Percentiles rank a stretch among this genome's conserved stretches.
Conservation (phyloP, 441 rosid genomes). For the Francoa sonchifolia region DNA sequence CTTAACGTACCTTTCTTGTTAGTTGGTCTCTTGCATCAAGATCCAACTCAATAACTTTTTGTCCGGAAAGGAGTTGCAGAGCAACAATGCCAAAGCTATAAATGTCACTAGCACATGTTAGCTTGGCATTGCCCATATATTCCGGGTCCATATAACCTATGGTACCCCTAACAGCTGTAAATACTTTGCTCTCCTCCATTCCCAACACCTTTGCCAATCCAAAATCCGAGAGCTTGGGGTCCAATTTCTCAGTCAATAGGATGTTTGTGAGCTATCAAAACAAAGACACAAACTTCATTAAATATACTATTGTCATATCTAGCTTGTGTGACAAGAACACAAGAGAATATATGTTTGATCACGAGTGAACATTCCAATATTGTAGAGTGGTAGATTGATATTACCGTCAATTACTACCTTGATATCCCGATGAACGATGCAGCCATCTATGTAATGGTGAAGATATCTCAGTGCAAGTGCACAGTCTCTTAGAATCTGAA, state of each 20-base stretch:
- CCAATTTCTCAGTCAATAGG: constrained; percentile 43
- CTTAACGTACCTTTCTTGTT: constrained; percentile 36
- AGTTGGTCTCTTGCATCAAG: constrained; percentile 59
- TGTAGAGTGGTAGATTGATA: no score
- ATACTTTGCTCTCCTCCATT: constrained; percentile 56
- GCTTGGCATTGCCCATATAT: constrained; percentile 55
- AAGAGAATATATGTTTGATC: no score
- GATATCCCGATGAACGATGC: constrained; percentile 65
- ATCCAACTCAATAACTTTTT: constrained; percentile 47
- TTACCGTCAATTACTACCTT: constrained; percentile 44
- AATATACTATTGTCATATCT: no score
- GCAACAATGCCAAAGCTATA: constrained; percentile 55
- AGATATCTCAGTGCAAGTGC: constrained; percentile 48
- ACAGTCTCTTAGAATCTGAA: constrained; percentile 45
- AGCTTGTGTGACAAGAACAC: no score
- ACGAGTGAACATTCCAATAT: no score
- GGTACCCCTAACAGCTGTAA: constrained; percentile 62
- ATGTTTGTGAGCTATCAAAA: constrained; percentile 56
- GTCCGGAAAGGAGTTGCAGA: constrained; percentile 52
- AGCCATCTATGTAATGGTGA: constrained; percentile 47
- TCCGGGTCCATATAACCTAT: constrained; percentile 70
- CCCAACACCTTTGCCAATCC: constrained; percentile 54
- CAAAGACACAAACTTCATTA: constrained; percentile 3
- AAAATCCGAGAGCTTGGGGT: constrained; percentile 58
- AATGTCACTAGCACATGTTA: constrained; percentile 53